Evolutionary conservation across 2,329 filamentous ascomycete species (phyloP).

Genomic region (Sporothrix globosa): DNA sequence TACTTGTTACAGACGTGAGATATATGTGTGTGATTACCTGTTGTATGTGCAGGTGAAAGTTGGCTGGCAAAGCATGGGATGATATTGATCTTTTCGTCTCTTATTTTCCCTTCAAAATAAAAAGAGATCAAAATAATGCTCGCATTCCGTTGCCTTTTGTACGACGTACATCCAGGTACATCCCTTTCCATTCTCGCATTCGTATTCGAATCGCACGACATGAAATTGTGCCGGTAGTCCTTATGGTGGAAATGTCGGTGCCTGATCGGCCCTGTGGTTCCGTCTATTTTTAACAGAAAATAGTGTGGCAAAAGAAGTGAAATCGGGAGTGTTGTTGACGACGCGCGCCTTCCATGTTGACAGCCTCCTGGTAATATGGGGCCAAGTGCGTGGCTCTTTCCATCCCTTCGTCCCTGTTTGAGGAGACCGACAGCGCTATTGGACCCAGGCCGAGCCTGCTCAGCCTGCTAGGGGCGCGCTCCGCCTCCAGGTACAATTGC

Average conservation of each 20-base stretch:
- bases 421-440: background rate
- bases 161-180: background rate
- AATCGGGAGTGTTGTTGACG: background rate
- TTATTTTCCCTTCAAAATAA: background rate
- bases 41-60: no score
- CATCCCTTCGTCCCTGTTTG: background rate
- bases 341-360: constrained; percentile 16
- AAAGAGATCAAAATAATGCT: background rate
- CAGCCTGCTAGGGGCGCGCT: background rate
- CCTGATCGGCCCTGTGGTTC: constrained; percentile 17
- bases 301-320: background rate
- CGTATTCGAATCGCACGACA: constrained; percentile 1
- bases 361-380: constrained; percentile 1
- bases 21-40: no score
- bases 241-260: constrained; percentile 20
- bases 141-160: background rate
- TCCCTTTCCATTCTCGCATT: background rate
- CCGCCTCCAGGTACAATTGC: constrained; percentile 13
- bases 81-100: no score
- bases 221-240: background rate
- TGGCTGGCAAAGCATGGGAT: background rate
- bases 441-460: background rate
- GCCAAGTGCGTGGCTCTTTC: background rate
- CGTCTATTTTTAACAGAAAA: constrained; percentile 18
- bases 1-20: background rate